Evolutionary conservation across 805 yeast species (phyloP).

Genomic region (Zygoascus tannicola): DNA sequence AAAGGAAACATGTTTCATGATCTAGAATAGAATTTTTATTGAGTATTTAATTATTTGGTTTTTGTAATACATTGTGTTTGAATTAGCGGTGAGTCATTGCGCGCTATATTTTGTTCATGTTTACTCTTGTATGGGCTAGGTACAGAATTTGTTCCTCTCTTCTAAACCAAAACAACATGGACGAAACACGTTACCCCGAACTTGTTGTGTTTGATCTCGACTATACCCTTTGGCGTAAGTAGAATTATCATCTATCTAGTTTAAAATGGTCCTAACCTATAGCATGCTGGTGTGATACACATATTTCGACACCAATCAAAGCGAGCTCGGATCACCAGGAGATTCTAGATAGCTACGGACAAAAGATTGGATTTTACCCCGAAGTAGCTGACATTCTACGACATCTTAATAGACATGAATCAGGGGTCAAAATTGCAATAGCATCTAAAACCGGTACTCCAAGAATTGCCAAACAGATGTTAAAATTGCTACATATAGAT

Average conservation of each 20-base stretch:
- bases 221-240: constrained; percentile 67
- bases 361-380: constrained; percentile 45
- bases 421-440: constrained; percentile 43
- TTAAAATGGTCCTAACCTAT: background rate
- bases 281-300: constrained; percentile 70
- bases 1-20: too few relatives aligned
- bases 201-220: constrained; percentile 68
- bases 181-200: constrained; percentile 29
- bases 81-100: background rate
- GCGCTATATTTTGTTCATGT: background rate
- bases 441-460: constrained; percentile 82
- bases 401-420: constrained; percentile 38
- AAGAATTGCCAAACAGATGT: constrained; percentile 55
- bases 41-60: too few relatives aligned
- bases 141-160: too few relatives aligned
- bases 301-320: constrained; percentile 47
- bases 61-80: background rate
- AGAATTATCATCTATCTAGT: too few relatives aligned
- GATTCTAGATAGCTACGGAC: constrained; percentile 48
- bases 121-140: background rate
- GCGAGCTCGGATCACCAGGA: constrained; percentile 27
- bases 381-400: constrained; percentile 60
- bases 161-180: background rate
- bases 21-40: too few relatives aligned
- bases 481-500: constrained; percentile 44